Percentiles rank a stretch among this genome's conserved stretches.
phyloP scores from a whole-genome alignment of 108 stramenopile species.

The Pseudonitzschia multiseries region DNA sequence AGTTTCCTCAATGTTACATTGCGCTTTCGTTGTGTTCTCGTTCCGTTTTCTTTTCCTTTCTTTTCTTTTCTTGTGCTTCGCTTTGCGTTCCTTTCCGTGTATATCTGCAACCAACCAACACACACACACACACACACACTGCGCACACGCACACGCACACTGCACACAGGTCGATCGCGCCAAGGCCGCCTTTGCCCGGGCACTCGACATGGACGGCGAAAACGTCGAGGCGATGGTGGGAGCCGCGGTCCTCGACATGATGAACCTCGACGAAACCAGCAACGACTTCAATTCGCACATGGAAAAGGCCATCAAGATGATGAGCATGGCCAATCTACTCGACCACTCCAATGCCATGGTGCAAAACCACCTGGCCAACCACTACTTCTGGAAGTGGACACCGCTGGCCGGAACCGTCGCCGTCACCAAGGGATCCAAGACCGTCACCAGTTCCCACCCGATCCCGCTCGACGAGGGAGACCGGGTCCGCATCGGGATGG shows the following conservation, averaged over 20 bases:
- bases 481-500: conserved; percentile 81
- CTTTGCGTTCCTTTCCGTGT: too few species aligned
- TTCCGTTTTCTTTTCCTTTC: too few species aligned
- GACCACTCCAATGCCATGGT: conserved; percentile 91
- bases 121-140: too few species aligned
- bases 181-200: conserved; percentile 77
- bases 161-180: conserved; percentile 82
- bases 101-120: too few species aligned
- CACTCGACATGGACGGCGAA: conserved; percentile 74
- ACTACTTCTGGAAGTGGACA: conserved; percentile 94
- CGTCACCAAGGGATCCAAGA: conserved; percentile 24
- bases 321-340: conserved; percentile 89
- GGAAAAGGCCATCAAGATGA: conserved; percentile 81
- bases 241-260: conserved; percentile 74
- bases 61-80: too few species aligned
- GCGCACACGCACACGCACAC: too few species aligned
- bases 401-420: conserved; percentile 67
- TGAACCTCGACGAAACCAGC: conserved; percentile 62
- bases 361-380: conserved; percentile 95
- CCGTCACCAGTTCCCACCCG: conserved; percentile 49
- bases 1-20: too few species aligned
- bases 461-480: conserved; percentile 78
- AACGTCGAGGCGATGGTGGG: conserved; percentile 84
- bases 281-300: conserved; percentile 54
- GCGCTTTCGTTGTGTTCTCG: too few species aligned